These are phyloP conservation scores for Alopecurus myosuroides DNA, from an alignment of 176 grass and related monocot genomes.

Conservation along the genomic window DNA sequence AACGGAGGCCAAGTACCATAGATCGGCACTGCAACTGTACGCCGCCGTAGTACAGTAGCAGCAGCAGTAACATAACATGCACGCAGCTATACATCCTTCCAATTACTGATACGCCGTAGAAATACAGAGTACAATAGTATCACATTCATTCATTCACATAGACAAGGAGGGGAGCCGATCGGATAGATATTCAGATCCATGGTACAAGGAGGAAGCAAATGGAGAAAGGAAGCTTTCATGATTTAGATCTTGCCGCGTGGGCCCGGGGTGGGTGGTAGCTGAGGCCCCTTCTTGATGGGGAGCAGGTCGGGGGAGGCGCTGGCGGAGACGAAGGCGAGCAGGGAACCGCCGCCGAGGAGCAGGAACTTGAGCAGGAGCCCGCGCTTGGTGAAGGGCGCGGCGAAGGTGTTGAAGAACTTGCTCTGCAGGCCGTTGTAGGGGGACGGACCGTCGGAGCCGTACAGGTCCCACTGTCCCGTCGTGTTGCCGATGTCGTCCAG, in stretches of 20 bases:
- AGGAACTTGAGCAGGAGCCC: conserved; percentile 98
- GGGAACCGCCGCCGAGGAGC: conserved; percentile 69
- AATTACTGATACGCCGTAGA: conserved; percentile 24
- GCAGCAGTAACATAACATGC: not conserved
- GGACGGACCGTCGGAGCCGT: conserved; percentile 85
- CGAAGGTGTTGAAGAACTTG: conserved; percentile 99
- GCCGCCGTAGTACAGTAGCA: not conserved
- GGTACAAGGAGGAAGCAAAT: not conserved
- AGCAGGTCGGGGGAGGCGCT: conserved; percentile 65
- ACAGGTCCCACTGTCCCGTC: conserved; percentile 97
- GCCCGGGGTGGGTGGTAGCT: conserved; percentile 64
- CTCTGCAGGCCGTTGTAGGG: conserved; percentile 94
- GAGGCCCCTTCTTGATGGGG: conserved; percentile 98
- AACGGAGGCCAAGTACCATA: not conserved
- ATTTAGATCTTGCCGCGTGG: conserved; percentile 84
- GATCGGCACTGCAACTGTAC: not conserved
- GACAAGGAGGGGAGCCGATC: not conserved
- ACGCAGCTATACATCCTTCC: not conserved
- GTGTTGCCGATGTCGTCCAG: conserved; percentile 87
- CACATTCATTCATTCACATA: conserved; percentile 15
- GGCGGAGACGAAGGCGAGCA: conserved; percentile 71
- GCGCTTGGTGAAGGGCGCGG: conserved; percentile 87
- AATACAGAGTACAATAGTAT: conserved; percentile 38
- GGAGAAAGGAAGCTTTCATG: not conserved
- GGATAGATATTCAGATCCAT: not conserved